Conservation (phyloP, 2,329 filamentous ascomycete genomes). For the Epichloe festucae region DNA sequence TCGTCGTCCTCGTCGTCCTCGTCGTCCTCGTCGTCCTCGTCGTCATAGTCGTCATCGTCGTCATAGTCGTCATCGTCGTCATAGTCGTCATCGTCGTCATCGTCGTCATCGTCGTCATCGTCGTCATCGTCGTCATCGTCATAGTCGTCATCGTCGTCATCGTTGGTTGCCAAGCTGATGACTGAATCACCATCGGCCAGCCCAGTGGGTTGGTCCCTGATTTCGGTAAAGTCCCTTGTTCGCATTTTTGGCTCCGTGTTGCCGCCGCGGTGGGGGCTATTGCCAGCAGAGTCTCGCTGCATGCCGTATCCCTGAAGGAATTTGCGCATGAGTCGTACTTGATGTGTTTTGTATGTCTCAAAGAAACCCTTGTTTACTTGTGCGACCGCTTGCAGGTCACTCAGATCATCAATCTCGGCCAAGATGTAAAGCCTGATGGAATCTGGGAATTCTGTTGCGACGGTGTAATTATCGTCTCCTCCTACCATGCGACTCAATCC, state of each 20-base stretch:
- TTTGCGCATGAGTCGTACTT: constrained; percentile 25
- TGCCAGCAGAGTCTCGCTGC: background rate
- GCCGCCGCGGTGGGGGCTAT: constrained; percentile 3
- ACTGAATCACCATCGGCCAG: background rate
- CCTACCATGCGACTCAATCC: constrained; percentile 20
- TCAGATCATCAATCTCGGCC: constrained; percentile 23
- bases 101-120: constrained; percentile 9
- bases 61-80: constrained; percentile 15
- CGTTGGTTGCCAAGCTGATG: background rate
- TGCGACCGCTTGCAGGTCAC: constrained; percentile 30
- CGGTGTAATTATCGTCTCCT: constrained; percentile 16
- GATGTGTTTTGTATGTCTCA: constrained; percentile 30
- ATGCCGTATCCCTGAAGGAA: constrained; percentile 17
- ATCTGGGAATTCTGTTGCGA: constrained; percentile 22
- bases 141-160: constrained; percentile 12
- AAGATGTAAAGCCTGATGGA: constrained; percentile 28
- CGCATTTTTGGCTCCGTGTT: constrained; percentile 23
- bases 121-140: constrained; percentile 16
- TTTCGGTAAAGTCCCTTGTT: constrained; percentile 16
- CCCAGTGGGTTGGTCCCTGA: constrained; percentile 13
- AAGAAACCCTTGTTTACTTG: constrained; percentile 31
- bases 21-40: background rate
- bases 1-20: constrained; percentile 14
- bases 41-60: constrained; percentile 6
- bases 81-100: constrained; percentile 11